Evolutionary conservation across 345 rosid genomes (phyloP).

Genomic region (Abelmoschus esculentus): DNA sequence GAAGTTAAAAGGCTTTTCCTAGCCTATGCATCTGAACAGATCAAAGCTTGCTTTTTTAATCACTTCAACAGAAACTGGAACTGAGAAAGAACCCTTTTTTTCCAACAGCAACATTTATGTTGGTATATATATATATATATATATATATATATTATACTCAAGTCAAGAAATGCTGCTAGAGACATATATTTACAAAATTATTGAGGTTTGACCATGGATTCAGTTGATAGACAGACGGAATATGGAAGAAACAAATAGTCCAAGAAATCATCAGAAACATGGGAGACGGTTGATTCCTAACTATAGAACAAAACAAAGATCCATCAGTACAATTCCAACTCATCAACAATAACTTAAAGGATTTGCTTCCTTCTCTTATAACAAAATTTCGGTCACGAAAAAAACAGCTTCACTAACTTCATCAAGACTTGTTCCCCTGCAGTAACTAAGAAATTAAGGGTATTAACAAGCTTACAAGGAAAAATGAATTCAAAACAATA

Average conservation of each 20-base stretch:
- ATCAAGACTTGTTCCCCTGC: conserved; percentile 29
- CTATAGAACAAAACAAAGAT: background rate
- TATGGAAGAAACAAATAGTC: background rate
- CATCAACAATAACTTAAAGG: background rate
- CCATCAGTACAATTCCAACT: conserved; percentile 1
- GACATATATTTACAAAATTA: conserved; percentile 23
- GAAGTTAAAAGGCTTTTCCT: background rate
- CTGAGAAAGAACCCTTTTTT: background rate
- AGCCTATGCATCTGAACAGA: background rate
- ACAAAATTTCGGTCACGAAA: conserved; percentile 18
- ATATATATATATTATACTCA: no score
- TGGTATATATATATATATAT: background rate
- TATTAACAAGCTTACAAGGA: background rate
- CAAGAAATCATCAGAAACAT: background rate
- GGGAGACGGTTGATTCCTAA: background rate
- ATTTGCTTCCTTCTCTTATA: background rate
- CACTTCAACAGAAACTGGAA: background rate
- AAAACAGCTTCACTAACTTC: conserved; percentile 11
- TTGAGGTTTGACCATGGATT: conserved; percentile 9
- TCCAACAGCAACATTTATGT: background rate
- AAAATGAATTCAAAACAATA: background rate
- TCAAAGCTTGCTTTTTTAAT: background rate
- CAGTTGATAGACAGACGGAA: background rate
- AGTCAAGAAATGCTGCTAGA: background rate
- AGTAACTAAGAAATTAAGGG: background rate